Conservation (phyloP, 2,329 filamentous ascomycete species). For the Rhynchosporium secalis region DNA sequence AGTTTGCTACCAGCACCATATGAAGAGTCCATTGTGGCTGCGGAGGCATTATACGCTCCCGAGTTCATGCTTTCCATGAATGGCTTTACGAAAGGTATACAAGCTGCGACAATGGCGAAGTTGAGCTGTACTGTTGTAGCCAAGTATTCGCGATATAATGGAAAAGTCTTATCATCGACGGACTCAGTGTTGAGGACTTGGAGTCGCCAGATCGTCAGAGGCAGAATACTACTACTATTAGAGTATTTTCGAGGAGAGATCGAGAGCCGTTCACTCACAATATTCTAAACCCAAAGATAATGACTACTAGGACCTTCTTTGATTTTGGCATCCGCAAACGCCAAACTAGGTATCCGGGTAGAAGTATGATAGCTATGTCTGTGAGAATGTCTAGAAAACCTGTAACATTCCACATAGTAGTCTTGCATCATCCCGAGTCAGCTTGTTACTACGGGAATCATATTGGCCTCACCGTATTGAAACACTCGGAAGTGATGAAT, state of each 20-base stretch:
- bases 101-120: constrained; percentile 28
- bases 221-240: constrained; percentile 39
- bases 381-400: constrained; percentile 49
- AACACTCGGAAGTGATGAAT: constrained; percentile 28
- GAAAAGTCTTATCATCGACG: constrained; percentile 24
- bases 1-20: constrained; percentile 21
- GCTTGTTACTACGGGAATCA: neutral
- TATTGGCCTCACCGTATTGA: constrained; percentile 18
- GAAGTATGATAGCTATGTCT: constrained; percentile 47
- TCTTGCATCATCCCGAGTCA: constrained; percentile 2
- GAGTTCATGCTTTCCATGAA: constrained; percentile 31
- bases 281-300: constrained; percentile 33
- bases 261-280: constrained; percentile 37
- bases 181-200: constrained; percentile 20
- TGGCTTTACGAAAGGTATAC: constrained; percentile 30
- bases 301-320: constrained; percentile 35
- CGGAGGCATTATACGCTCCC: constrained; percentile 22
- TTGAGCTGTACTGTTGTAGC: constrained; percentile 30
- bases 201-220: constrained; percentile 34
- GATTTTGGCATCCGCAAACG: constrained; percentile 45
- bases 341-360: constrained; percentile 50
- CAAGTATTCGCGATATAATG: constrained; percentile 23
- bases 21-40: constrained; percentile 20
- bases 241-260: constrained; percentile 3
- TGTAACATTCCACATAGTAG: constrained; percentile 49